A percentile compares a stretch with the other conserved stretches of the same genome.
Evolutionary conservation across 805 yeast genomes (phyloP).

Genomic region (Tetrapisispora phaffii): DNA sequence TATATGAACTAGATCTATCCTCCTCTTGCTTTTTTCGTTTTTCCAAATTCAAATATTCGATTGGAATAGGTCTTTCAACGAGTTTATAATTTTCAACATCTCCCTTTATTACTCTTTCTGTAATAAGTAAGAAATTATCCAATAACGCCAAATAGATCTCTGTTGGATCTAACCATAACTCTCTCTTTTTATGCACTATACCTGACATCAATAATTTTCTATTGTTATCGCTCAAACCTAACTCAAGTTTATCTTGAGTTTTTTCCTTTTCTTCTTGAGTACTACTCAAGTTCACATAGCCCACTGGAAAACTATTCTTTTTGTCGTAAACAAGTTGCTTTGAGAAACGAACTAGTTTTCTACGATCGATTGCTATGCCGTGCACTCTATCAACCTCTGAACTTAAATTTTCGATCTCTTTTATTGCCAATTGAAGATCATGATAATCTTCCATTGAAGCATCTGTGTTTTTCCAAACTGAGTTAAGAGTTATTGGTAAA

Average conservation of each 20-base stretch:
- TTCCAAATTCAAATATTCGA: conserved; percentile 48
- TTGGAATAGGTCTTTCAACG: conserved; percentile 50
- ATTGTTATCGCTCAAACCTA: conserved; percentile 43
- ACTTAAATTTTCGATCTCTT: conserved; percentile 46
- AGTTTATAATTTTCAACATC: conserved; percentile 32
- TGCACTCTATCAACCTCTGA: conserved; percentile 51
- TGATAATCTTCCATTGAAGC: conserved; percentile 43
- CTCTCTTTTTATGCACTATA: conserved; percentile 50
- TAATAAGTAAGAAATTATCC: conserved; percentile 62
- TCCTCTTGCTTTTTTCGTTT: conserved; percentile 25
- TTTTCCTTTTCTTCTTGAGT: background rate
- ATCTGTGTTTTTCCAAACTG: conserved; percentile 43
- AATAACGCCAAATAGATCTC: conserved; percentile 46
- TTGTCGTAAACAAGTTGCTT: conserved; percentile 23
- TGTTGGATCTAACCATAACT: conserved; percentile 48
- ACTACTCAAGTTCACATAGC: conserved; percentile 17
- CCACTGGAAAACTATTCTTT: conserved; percentile 18
- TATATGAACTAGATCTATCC: conserved; percentile 1
- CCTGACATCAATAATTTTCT: conserved; percentile 53
- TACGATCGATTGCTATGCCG: conserved; percentile 48
- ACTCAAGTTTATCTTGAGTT: conserved; percentile 26
- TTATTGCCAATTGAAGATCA: conserved; percentile 43
- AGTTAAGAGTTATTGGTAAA: conserved; percentile 51
- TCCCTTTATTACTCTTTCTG: conserved; percentile 43
- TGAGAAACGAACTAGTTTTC: conserved; percentile 45